Percentiles rank a stretch among this genome's conserved stretches.
Conservation (phyloP, 805 yeast genomes). For the Wickerhamomyces tratensis region DNA sequence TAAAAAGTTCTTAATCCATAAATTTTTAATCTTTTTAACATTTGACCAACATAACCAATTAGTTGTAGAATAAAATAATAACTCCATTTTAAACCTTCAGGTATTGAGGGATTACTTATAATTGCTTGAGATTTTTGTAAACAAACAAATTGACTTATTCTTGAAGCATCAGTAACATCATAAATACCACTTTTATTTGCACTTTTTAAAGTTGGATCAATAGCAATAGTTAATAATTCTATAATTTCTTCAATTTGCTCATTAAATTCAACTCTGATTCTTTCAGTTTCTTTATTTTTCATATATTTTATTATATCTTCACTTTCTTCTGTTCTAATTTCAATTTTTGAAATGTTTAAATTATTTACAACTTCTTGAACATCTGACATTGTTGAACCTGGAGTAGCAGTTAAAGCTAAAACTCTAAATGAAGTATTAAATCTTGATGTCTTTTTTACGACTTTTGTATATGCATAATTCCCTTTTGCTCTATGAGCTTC, state of each 20-base stretch:
- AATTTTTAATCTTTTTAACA: constrained; percentile 56
- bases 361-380: constrained; percentile 80
- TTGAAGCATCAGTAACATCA: constrained; percentile 54
- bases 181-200: constrained; percentile 59
- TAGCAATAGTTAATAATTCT: constrained; percentile 48
- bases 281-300: constrained; percentile 53
- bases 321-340: constrained; percentile 78
- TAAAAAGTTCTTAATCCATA: constrained; percentile 80
- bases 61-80: constrained; percentile 52
- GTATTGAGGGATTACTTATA: constrained; percentile 38
- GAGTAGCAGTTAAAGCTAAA: constrained; percentile 91
- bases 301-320: constrained; percentile 74
- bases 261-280: constrained; percentile 44
- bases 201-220: constrained; percentile 52
- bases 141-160: constrained; percentile 61
- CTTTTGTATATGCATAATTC: constrained; percentile 79
- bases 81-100: constrained; percentile 71
- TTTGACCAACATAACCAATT: constrained; percentile 64
- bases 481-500: constrained; percentile 96
- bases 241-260: constrained; percentile 48
- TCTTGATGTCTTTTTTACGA: constrained; percentile 56
- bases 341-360: constrained; percentile 64
- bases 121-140: constrained; percentile 59
- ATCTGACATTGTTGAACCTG: constrained; percentile 79
- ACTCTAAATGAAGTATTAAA: constrained; percentile 62